Conservation (phyloP, 306 rosid species). For the Pterocarpus santalinus region DNA sequence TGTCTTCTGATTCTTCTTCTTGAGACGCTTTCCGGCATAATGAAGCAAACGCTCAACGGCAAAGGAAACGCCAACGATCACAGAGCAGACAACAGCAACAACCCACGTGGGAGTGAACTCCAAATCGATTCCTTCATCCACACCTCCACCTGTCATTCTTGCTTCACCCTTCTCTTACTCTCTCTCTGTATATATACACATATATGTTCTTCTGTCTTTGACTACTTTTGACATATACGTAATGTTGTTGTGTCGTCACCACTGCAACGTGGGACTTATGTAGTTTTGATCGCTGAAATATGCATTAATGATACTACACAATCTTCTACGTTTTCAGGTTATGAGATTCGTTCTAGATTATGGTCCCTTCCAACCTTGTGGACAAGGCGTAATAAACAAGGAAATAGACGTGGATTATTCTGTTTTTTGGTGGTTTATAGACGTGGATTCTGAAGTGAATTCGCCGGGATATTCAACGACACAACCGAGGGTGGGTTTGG, state of each 20-base stretch:
- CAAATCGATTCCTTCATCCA: constrained; percentile 49
- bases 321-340: not conserved
- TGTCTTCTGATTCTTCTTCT: constrained; percentile 73
- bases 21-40: constrained; percentile 60
- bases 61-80: constrained; percentile 72
- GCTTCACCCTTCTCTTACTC: not conserved
- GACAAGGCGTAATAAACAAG: too few species aligned
- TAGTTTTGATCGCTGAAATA: not conserved
- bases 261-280: not conserved
- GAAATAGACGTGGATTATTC: too few species aligned
- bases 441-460: too few species aligned
- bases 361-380: too few species aligned
- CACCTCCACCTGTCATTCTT: constrained; percentile 60
- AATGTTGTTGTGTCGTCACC: not conserved
- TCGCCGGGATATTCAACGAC: too few species aligned
- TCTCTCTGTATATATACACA: too few species aligned
- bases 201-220: too few species aligned
- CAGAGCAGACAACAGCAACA: constrained; percentile 74
- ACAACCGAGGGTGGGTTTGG: too few species aligned
- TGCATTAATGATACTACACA: too few species aligned
- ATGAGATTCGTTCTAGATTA: not conserved
- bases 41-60: constrained; percentile 73
- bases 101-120: constrained; percentile 91
- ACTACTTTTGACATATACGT: not conserved
- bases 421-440: too few species aligned